Base-by-base conservation (phyloP, 2,329 filamentous ascomycete species). In the Pleomassaria siparia region DNA sequence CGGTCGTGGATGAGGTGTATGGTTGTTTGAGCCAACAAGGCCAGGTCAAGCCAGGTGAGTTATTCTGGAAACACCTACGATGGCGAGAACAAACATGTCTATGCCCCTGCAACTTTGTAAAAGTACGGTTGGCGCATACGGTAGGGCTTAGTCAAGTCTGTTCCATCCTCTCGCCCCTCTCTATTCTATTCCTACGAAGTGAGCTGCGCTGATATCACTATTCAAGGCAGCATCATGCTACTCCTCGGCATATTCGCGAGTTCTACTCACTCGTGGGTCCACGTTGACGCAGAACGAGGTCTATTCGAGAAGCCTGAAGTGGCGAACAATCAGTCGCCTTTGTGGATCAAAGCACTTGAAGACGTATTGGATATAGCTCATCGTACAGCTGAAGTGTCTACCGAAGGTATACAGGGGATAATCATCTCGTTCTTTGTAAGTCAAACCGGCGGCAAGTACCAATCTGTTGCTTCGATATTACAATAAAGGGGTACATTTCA, bases 381-480 rank as follows among this genome's bases (percentile, higher is more conserved):
- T 45, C 44, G 53, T 53, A 40, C 43, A 13, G 22, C 44, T 16
- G 15, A 24, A 7, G 13, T 40, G 1, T 68, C 64, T 1, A 41
- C 74, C 11, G 70, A 73, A 46, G 66, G 64, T 29, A 48, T 74
- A 2, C 71, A 74, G 51, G 65, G 64, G 0, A 60, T 66, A 11
- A 62, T 73, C 2, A 66, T 75, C 7, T 30, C 69, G 0, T 54
- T 60, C 8, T 72, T 70, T 43, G 56, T 60, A 3, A n/a, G n/a
- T n/a, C n/a, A n/a, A n/a, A n/a, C n/a, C n/a, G n/a, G n/a, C n/a
- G n/a, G n/a, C n/a, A n/a, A n/a, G n/a, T n/a, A n/a, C n/a, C n/a
- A n/a, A n/a, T n/a, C n/a, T n/a, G n/a, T n/a, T n/a, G n/a, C n/a
- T n/a, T n/a, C n/a, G n/a, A n/a, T n/a, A n/a, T n/a, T n/a, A n/a